These are phyloP conservation scores for Pyropia haitanensis DNA, from an alignment of 23 red algal genomes.

Conservation along the genomic window DNA sequence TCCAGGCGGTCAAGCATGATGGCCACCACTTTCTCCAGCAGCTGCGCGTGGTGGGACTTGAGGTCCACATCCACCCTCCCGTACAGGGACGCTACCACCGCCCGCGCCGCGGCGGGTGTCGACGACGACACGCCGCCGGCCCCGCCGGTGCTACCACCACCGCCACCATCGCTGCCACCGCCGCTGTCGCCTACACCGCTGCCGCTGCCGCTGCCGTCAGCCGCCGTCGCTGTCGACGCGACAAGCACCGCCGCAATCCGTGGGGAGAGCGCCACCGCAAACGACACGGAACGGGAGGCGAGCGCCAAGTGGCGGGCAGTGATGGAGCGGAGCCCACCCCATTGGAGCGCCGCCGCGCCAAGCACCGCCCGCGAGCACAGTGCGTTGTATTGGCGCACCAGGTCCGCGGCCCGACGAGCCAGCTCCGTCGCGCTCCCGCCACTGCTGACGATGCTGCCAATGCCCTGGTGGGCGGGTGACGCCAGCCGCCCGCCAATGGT, in stretches of 20 bases:
- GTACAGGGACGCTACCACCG: too few species aligned
- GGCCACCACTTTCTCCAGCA: conserved; percentile 51
- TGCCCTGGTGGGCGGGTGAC: conserved; percentile 1
- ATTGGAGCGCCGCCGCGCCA: conserved; percentile 44
- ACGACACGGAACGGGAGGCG: conserved; percentile 42
- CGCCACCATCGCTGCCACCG: background rate
- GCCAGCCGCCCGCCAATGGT: too few species aligned
- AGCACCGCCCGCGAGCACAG: conserved; percentile 39
- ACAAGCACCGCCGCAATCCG: background rate
- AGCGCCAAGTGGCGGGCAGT: conserved; percentile 65
- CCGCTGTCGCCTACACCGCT: background rate
- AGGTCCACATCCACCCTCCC: conserved; percentile 29
- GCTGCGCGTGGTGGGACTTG: conserved; percentile 43
- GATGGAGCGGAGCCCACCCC: conserved; percentile 63
- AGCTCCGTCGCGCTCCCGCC: conserved; percentile 23
- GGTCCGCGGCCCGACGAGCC: conserved; percentile 34
- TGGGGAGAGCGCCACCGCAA: conserved; percentile 14
- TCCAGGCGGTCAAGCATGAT: conserved; percentile 74
- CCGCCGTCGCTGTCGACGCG: conserved; percentile 3
- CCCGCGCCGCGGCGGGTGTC: too few species aligned
- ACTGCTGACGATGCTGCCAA: conserved; percentile 31
- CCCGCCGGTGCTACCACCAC: too few species aligned
- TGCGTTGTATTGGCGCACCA: conserved; percentile 39
- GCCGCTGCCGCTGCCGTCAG: conserved; percentile 11
- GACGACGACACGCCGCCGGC: too few species aligned